phyloP scores from a whole-genome alignment of 2,329 filamentous ascomycete genomes.

The Mariannaea sp. region DNA sequence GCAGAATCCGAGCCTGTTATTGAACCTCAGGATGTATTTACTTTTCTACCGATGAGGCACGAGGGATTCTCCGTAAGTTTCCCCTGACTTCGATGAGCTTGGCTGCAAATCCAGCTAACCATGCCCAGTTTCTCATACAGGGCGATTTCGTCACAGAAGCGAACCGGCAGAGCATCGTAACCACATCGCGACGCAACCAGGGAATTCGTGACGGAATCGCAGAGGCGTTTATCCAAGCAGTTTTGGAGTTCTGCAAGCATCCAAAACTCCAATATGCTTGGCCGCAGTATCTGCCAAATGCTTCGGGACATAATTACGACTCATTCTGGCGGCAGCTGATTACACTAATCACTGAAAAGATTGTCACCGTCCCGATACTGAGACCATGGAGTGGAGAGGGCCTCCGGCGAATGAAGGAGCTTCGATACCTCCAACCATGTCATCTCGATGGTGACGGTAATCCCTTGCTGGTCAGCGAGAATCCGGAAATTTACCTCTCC shows the following conservation, averaged over 20 bases:
- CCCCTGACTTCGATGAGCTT: neutral
- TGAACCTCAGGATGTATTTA: slow-evolving; percentile 49
- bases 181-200: slow-evolving; percentile 46
- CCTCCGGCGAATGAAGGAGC: slow-evolving; percentile 12
- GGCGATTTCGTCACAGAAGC: slow-evolving; percentile 55
- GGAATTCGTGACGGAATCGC: slow-evolving; percentile 36
- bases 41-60: slow-evolving; percentile 50
- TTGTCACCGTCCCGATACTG: slow-evolving; percentile 22
- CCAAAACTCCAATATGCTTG: neutral
- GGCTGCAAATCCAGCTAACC: neutral
- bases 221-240: neutral
- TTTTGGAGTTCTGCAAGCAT: neutral
- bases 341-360: slow-evolving; percentile 27
- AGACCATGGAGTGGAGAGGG: slow-evolving; percentile 1
- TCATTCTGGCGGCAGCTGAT: slow-evolving; percentile 38
- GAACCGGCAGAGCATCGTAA: slow-evolving; percentile 49
- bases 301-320: slow-evolving; percentile 22
- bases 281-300: slow-evolving; percentile 10
- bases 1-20: slow-evolving; percentile 41
- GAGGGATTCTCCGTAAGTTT: slow-evolving; percentile 48
- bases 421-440: slow-evolving; percentile 5
- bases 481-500: slow-evolving; percentile 24
- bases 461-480: slow-evolving; percentile 24
- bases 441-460: slow-evolving; percentile 20
- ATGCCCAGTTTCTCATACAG: slow-evolving; percentile 52